Conservation (phyloP, 2,329 filamentous ascomycete genomes). For the Penicillium sp. region DNA sequence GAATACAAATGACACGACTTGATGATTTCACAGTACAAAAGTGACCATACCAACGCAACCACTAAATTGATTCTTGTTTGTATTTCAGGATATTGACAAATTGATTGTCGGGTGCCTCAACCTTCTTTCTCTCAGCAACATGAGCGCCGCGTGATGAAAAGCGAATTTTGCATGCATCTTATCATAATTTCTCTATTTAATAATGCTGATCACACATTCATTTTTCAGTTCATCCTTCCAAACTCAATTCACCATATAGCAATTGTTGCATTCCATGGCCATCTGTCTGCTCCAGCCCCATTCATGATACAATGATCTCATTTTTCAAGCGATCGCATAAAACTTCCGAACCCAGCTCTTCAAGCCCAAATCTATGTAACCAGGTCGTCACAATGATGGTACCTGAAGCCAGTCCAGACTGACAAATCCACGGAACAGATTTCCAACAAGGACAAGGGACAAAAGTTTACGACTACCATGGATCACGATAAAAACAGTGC, state of each 20-base stretch:
- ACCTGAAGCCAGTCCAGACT: conserved; percentile 2
- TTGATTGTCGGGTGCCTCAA: background rate
- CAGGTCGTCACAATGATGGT: conserved; percentile 25
- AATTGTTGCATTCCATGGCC: too few relatives aligned
- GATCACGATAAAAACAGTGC: conserved; percentile 7
- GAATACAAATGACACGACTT: conserved; percentile 8
- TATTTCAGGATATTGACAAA: background rate
- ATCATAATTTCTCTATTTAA: background rate
- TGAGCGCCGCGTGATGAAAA: too few relatives aligned
- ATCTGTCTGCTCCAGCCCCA: background rate
- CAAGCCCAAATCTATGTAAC: conserved; percentile 15
- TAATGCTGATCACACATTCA: conserved; percentile 7
- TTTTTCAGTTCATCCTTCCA: background rate
- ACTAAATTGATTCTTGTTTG: background rate
- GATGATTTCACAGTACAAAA: conserved; percentile 7
- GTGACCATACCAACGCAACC: background rate
- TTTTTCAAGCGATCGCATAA: conserved; percentile 10
- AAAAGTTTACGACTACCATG: background rate
- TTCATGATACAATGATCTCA: conserved; percentile 4
- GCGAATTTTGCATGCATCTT: background rate
- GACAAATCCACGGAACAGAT: conserved; percentile 10
- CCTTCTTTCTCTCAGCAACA: background rate
- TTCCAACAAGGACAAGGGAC: conserved; percentile 21
- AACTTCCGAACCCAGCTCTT: conserved; percentile 16
- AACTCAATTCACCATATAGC: background rate